Evolutionary conservation across 768 basidiomycete species (phyloP), one percentile per base, ranked within the genome.

Genomic region (Grammothele lineata): DNA sequence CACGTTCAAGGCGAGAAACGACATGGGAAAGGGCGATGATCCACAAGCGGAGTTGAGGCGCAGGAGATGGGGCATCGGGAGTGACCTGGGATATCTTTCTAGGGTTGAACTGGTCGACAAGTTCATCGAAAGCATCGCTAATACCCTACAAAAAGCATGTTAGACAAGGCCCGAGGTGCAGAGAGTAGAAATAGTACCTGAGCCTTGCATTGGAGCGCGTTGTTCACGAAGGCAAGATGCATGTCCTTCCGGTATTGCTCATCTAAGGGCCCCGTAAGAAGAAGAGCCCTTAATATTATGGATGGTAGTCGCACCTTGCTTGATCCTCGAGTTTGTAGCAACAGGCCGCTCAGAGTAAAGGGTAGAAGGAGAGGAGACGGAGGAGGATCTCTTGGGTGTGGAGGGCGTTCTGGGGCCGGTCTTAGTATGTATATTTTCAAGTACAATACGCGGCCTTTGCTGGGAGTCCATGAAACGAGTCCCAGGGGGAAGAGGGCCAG

Each of bases 11-110:
- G 34, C 90, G 80, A 21, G 92, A 94, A 45, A 97, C 91, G 50
- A 92, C 89, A 59, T 97, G 91, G 0, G 91, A 87, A 22, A 99
- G 75, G 0, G 92, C 90, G 24, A 83, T 74, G 24, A 99, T 76
- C 87, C 89, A 93, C 5, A 83, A 69, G 10, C 86, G 81, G 37
- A 94, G 67, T 54, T 90, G 81, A 43, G 73, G 58, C 41, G 72
- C 58, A 27, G 75, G 63, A 26, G 67, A 51, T 25, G 65, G 57
- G 5, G 59, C 50, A 43, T 66, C 58, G 33, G 57, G 49, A 0
- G 73, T 56, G 17, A 62, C 58, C 34, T 56, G 47, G 0, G 73
- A 56, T 18, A 62, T 62, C 14, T 66, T 67, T 51, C 76, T 78
- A 10, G 70, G 66, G 55, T 80, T 81, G 64, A 99, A 97, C 55